Evolutionary conservation across 2,329 filamentous ascomycete species (phyloP).

Genomic region (Stenocarpella maydis): DNA sequence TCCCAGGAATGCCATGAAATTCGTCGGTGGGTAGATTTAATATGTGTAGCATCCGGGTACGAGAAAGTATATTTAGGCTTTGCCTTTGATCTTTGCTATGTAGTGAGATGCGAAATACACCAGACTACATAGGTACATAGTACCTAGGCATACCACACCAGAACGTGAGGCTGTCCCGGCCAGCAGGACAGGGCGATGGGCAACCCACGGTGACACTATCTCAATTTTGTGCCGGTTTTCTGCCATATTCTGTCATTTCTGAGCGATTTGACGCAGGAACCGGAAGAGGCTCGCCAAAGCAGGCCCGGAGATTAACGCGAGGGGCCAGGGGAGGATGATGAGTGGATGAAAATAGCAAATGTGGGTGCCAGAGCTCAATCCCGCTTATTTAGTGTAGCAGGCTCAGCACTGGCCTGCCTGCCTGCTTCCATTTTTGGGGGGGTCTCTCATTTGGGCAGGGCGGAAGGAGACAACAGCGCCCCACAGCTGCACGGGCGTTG

Average conservation of each 20-base stretch:
- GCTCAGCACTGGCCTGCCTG: background rate
- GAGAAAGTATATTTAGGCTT: constrained; percentile 8
- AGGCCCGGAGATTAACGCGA: constrained; percentile 16
- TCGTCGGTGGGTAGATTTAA: background rate
- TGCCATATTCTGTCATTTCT: constrained; percentile 21
- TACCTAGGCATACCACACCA: too few relatives aligned
- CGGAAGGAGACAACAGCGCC: background rate
- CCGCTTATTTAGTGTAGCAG: too few relatives aligned
- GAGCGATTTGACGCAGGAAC: constrained; percentile 26
- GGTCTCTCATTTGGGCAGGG: constrained; percentile 8
- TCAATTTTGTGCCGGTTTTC: background rate
- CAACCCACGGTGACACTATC: constrained; percentile 3
- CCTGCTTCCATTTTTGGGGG: constrained; percentile 22
- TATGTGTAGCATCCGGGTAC: background rate
- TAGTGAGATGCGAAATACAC: background rate
- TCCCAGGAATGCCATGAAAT: constrained; percentile 1
- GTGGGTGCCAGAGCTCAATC: background rate
- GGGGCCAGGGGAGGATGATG: background rate
- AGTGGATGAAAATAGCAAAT: background rate
- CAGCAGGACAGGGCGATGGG: background rate
- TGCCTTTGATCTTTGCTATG: constrained; percentile 1
- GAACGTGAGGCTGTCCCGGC: background rate
- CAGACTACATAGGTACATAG: too few relatives aligned
- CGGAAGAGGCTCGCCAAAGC: constrained; percentile 20
- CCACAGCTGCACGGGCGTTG: constrained; percentile 16